A percentile compares a stretch with the other conserved stretches of the same genome.
Conservation (phyloP, 2,329 filamentous ascomycete genomes). For the Ophiostoma triangulosporum region DNA sequence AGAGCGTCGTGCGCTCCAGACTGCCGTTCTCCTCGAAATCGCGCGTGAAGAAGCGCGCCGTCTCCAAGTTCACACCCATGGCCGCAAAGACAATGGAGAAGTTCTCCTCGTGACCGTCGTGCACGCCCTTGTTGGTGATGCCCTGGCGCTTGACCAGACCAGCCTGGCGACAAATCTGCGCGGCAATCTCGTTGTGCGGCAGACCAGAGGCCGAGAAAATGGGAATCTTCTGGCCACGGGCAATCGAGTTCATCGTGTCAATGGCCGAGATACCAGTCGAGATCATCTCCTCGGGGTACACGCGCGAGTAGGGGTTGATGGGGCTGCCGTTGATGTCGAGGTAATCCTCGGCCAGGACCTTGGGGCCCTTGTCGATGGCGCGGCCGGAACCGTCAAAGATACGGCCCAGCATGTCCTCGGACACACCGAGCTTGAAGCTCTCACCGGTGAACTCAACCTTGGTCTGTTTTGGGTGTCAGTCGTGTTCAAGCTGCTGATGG, state of each 20-base stretch:
- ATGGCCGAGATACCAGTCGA: conserved; percentile 98
- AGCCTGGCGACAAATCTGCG: conserved; percentile 95
- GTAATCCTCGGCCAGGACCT: conserved; percentile 95
- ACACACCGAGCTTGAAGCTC: conserved; percentile 96
- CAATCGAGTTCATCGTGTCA: conserved; percentile 96
- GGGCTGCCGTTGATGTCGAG: conserved; percentile 98
- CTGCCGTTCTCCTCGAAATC: conserved; percentile 99
- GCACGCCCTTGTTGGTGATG: conserved; percentile 78
- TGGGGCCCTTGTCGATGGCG: conserved; percentile 97
- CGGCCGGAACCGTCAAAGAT: conserved; percentile 97
- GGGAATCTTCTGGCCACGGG: conserved; percentile 97
- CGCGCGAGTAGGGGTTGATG: conserved; percentile 95
- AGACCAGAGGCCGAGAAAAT: conserved; percentile 98
- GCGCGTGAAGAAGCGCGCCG: conserved; percentile 91
- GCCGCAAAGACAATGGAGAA: conserved; percentile 99
- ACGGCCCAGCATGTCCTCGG: conserved; percentile 98
- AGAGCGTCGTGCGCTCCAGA: conserved; percentile 91
- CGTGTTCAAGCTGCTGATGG: not conserved
- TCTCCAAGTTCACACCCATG: conserved; percentile 99
- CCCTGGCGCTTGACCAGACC: conserved; percentile 72
- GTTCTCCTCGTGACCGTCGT: conserved; percentile 96
- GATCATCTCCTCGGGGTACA: conserved; percentile 99
- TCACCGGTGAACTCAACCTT: conserved; percentile 95
- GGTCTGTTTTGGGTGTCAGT: conserved; percentile 46
- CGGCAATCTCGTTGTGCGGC: conserved; percentile 98